Evolutionary conservation across 345 rosid genomes (phyloP).

Genomic region (Populus ilicifolia): DNA sequence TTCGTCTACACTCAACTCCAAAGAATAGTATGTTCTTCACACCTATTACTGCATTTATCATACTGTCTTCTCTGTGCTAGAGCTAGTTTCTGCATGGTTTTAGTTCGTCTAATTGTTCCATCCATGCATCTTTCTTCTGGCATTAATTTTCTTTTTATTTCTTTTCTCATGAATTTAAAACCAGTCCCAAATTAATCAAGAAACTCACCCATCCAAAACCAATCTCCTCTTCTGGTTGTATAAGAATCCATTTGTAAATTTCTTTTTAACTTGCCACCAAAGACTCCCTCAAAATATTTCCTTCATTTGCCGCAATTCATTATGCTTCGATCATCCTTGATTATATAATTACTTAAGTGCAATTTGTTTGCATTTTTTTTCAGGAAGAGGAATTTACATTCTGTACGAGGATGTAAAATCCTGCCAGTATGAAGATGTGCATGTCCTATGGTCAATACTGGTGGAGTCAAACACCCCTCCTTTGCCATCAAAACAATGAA

Average conservation of each 20-base stretch:
- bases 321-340: neutral
- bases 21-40: slow-evolving; percentile 53
- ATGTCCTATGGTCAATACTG: slow-evolving; percentile 80
- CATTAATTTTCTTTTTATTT: neutral
- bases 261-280: neutral
- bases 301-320: neutral
- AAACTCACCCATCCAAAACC: neutral
- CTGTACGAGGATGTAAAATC: slow-evolving; percentile 87
- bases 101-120: neutral
- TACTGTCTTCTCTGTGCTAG: neutral
- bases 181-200: neutral
- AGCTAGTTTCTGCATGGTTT: neutral
- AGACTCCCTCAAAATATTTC: neutral
- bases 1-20: slow-evolving; percentile 62
- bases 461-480: slow-evolving; percentile 69
- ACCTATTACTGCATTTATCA: neutral
- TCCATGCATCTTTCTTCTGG: neutral
- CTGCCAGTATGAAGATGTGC: slow-evolving; percentile 86
- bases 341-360: neutral
- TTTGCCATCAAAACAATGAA: slow-evolving; percentile 42
- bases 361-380: neutral
- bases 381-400: slow-evolving; percentile 87
- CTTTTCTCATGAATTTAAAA: neutral
- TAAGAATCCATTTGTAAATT: neutral
- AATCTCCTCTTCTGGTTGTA: neutral